A percentile compares a stretch with the other conserved stretches of the same genome.
Evolutionary conservation across 2,329 filamentous ascomycete species (phyloP).

Genomic region (Claviceps pazoutovae): DNA sequence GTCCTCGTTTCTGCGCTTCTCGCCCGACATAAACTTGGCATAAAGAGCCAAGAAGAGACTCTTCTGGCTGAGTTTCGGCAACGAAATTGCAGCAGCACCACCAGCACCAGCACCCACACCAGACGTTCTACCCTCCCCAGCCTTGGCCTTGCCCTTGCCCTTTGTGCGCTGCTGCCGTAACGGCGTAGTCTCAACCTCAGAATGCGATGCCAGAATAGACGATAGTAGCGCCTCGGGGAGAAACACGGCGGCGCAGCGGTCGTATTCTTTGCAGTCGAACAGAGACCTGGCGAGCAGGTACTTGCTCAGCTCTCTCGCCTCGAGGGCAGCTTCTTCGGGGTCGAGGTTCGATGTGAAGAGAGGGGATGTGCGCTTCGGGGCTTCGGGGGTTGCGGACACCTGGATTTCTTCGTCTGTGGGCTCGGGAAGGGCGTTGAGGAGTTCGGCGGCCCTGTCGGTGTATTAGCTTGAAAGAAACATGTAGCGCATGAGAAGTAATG

Average conservation of each 20-base stretch:
- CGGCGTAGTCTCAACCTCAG: conserved; percentile 17
- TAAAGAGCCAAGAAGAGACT: conserved; percentile 86
- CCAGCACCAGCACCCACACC: not conserved
- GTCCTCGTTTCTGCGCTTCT: conserved; percentile 93
- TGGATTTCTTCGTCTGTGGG: conserved; percentile 38
- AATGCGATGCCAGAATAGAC: conserved; percentile 41
- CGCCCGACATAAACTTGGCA: conserved; percentile 80
- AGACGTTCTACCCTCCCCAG: conserved; percentile 5
- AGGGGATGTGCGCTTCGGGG: conserved; percentile 27
- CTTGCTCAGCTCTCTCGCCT: conserved; percentile 64
- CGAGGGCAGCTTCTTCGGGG: conserved; percentile 58
- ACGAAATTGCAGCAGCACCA: conserved; percentile 8
- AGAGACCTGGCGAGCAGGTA: conserved; percentile 87
- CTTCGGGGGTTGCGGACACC: conserved; percentile 15
- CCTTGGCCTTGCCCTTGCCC: conserved; percentile 45
- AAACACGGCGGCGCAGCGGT: conserved; percentile 83
- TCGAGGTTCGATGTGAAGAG: conserved; percentile 47
- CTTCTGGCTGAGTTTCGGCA: conserved; percentile 66
- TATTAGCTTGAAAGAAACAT: too few species aligned
- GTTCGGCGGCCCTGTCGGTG: conserved; percentile 71
- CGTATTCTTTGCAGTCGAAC: conserved; percentile 90
- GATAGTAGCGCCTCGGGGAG: conserved; percentile 68
- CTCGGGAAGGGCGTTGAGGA: conserved; percentile 70
- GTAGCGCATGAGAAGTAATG: too few species aligned
- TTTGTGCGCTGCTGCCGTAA: conserved; percentile 36